A percentile compares a stretch with the other conserved stretches of the same genome.
phyloP scores from a whole-genome alignment of 2,329 filamentous ascomycete genomes.

The Ophiocordyceps sinensis region DNA sequence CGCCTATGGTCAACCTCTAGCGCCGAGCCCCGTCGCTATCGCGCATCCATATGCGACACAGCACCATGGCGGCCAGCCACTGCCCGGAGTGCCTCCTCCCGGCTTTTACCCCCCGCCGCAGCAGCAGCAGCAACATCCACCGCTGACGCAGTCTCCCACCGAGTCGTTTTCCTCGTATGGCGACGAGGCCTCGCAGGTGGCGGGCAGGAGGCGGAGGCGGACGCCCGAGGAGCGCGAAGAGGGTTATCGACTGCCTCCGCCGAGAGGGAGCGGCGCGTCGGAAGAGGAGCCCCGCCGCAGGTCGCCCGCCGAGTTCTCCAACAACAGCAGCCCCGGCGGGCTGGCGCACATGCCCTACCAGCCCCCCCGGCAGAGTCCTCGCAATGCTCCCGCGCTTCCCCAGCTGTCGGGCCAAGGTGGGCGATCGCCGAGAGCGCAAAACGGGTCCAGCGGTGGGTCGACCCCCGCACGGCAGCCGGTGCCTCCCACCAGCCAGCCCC shows the following conservation, averaged over 20 bases:
- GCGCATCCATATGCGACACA: conserved; percentile 8
- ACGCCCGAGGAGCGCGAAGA: conserved; percentile 25
- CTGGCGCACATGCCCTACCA: conserved; percentile 23
- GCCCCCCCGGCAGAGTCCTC: conserved; percentile 21
- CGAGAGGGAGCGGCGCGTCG: conserved; percentile 20
- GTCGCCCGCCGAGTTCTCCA: conserved; percentile 35
- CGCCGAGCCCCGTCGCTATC: conserved; percentile 15
- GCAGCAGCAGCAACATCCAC: conserved; percentile 4
- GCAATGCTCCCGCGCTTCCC: conserved; percentile 22
- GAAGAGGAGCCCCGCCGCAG: conserved; percentile 36
- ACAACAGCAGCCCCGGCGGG: conserved; percentile 30
- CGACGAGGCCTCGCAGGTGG: conserved; percentile 17
- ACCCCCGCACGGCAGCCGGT: conserved; percentile 15
- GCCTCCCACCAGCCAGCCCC: conserved; percentile 7
- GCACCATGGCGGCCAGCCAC: conserved; percentile 7
- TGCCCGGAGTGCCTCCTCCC: conserved; percentile 20
- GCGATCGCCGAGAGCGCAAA: conserved; percentile 22
- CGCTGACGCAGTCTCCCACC: conserved; percentile 28
- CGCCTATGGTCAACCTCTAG: conserved; percentile 41
- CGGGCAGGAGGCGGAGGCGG: conserved; percentile 19
- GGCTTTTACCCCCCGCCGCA: conserved; percentile 17
- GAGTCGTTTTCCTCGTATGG: conserved; percentile 26
- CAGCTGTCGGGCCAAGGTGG: conserved; percentile 14
- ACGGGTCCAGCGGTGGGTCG: conserved; percentile 21
- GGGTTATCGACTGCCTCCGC: conserved; percentile 30